Percentiles rank a stretch among this genome's conserved stretches.
Conservation (phyloP, 331 rosid species). For the Dryas integrifolia region DNA sequence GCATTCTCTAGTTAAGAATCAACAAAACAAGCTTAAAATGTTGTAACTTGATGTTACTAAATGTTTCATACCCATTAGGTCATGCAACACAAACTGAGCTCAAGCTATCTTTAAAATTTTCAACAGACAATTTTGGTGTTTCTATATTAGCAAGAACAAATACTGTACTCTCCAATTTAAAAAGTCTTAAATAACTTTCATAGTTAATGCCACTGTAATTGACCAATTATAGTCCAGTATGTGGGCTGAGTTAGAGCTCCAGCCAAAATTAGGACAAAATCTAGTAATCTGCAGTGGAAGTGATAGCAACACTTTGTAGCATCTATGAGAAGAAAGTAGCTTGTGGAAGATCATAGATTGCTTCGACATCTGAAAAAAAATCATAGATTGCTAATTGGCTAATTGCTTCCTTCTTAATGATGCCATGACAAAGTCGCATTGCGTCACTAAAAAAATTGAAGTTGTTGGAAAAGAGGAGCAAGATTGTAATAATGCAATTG, state of each 20-base stretch:
- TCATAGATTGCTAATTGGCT: slow-evolving; percentile 6
- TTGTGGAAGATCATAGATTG: not conserved
- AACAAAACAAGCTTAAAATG: too few relatives aligned
- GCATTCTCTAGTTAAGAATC: too few relatives aligned
- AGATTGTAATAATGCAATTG: not conserved
- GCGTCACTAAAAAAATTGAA: slow-evolving; percentile 23
- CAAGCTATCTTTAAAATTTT: too few relatives aligned
- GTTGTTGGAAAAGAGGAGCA: not conserved
- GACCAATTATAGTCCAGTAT: not conserved
- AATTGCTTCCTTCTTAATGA: slow-evolving; percentile 27
- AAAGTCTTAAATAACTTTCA: not conserved
- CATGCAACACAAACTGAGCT: too few relatives aligned
- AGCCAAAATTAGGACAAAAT: slow-evolving; percentile 1
- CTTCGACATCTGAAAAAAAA: not conserved
- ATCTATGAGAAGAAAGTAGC: not conserved
- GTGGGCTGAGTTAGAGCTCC: not conserved
- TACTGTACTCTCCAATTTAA: not conserved
- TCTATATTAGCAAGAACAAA: not conserved
- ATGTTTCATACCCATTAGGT: too few relatives aligned
- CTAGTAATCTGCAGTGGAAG: not conserved
- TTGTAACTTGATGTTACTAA: too few relatives aligned
- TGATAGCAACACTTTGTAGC: slow-evolving; percentile 32
- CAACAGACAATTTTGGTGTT: not conserved
- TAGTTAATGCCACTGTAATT: not conserved
- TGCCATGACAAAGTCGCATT: slow-evolving; percentile 25